Evolutionary conservation across 345 rosid species (phyloP), one percentile per base, ranked within the genome.

Genomic region (Moricandia moricandioides): DNA sequence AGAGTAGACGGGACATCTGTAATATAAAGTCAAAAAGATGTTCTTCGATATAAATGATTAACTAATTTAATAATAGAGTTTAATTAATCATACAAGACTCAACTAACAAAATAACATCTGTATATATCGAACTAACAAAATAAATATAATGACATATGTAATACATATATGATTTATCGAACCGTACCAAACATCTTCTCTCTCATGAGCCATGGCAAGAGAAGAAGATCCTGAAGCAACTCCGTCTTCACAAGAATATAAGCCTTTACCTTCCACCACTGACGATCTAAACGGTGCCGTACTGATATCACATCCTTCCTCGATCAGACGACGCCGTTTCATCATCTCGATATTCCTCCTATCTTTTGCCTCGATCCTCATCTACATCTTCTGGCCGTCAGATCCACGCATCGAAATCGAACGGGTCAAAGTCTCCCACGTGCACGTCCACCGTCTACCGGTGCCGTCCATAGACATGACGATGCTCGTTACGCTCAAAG

Each of bases 361-460:
- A 63, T 49, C 85, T 64, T 56, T 87, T 5, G 67, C 84, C 8
- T 33, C 85, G 8, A 55, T 79, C 62, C 49, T 79, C 56, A 62
- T 68, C 67, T 89, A 81, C 84, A 37, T 80, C 4, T 67, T 85
- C 70, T 91, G 96, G 95, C 96, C 98, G 40, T 87, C 97, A 12
- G 86, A 85, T 40, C 98, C 98, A 13, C 74, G 63, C 8, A 33
- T 89, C 51, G 80, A 85, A 75, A 81, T 93, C 68, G 85, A 37
- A 58, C 83, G 86, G 70, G 69, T 93, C 40, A 87, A 40, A 4
- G 74, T 89, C 6, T 75, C 83, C 74, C 86, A 79, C 61, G 68
- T 91, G 69, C 85, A 69, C 4, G 43, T 93, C 13, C 91, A 80
- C 49, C 81, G 86, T 1, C 47, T 67, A 4, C 94, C 95, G 0